Evolutionary conservation across 1,284 basidiomycete species (phyloP).

Genomic region (Cutaneotrichosporon sp.): DNA sequence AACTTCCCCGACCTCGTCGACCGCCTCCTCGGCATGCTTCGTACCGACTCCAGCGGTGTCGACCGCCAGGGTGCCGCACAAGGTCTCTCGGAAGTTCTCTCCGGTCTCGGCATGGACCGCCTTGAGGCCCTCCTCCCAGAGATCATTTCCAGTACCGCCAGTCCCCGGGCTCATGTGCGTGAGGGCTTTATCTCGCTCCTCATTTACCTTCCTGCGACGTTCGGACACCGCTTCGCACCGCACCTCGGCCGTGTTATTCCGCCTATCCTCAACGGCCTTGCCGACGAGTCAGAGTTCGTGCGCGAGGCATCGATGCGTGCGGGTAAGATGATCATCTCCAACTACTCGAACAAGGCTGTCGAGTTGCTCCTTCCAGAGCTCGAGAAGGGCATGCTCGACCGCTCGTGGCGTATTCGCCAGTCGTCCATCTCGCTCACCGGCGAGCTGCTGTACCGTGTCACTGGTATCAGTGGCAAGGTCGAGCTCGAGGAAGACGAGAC

Average conservation of each 20-base stretch:
- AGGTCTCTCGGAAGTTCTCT: conserved; percentile 91
- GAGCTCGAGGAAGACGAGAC: conserved; percentile 76
- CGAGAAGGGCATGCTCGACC: conserved; percentile 90
- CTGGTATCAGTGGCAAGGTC: conserved; percentile 89
- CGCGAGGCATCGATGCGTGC: conserved; percentile 96
- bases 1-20: conserved; percentile 95
- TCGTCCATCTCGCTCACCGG: conserved; percentile 93
- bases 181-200: conserved; percentile 99
- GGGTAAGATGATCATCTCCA: conserved; percentile 97
- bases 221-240: conserved; percentile 88
- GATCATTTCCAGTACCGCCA: conserved; percentile 86
- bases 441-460: conserved; percentile 95
- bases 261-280: conserved; percentile 86
- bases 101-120: conserved; percentile 93
- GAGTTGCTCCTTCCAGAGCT: conserved; percentile 92
- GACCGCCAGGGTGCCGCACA: conserved; percentile 95
- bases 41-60: conserved; percentile 90
- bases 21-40: conserved; percentile 80
- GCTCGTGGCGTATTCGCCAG: conserved; percentile 88
- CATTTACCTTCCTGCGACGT: conserved; percentile 93
- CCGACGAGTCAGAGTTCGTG: conserved; percentile 90
- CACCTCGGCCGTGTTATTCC: conserved; percentile 91
- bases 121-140: conserved; percentile 92
- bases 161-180: conserved; percentile 82
- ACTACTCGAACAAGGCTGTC: conserved; percentile 88